These are phyloP conservation scores for Takashimella koratensis DNA, from an alignment of 1,284 basidiomycete genomes.

Conservation along the genomic window DNA sequence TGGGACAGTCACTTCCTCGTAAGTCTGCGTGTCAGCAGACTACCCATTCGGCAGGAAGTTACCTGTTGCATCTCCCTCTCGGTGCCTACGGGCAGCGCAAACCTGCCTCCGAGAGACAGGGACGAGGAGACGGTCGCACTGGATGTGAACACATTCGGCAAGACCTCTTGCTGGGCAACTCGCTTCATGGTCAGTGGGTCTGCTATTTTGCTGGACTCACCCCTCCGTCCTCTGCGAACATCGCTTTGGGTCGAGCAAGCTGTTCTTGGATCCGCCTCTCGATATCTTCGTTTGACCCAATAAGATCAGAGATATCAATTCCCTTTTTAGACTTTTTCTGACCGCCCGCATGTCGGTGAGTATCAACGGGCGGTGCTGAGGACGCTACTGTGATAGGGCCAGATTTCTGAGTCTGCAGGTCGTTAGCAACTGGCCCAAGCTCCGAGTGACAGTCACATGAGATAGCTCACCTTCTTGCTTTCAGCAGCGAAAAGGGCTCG, in stretches of 20 bases:
- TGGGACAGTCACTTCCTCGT: constrained; percentile 80
- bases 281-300: constrained; percentile 34
- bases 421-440: too few relatives aligned
- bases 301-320: constrained; percentile 39
- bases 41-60: too few relatives aligned
- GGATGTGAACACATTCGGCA: constrained; percentile 90
- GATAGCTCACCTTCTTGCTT: constrained; percentile 4
- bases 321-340: not conserved
- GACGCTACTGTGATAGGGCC: not conserved
- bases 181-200: constrained; percentile 41
- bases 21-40: constrained; percentile 33
- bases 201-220: constrained; percentile 11
- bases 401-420: not conserved
- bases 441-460: too few relatives aligned
- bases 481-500: constrained; percentile 18
- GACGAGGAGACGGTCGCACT: constrained; percentile 60
- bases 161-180: constrained; percentile 57
- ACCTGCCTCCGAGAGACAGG: constrained; percentile 66
- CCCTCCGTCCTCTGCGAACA: constrained; percentile 34
- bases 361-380: not conserved
- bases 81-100: constrained; percentile 81
- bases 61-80: constrained; percentile 65
- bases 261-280: constrained; percentile 39
- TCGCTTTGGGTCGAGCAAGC: constrained; percentile 32
- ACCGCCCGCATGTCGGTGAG: not conserved